Evolutionary conservation across 352 stramenopile species (phyloP), one percentile per base, ranked within the genome.

Genomic region (Globisporangium viniferum): DNA sequence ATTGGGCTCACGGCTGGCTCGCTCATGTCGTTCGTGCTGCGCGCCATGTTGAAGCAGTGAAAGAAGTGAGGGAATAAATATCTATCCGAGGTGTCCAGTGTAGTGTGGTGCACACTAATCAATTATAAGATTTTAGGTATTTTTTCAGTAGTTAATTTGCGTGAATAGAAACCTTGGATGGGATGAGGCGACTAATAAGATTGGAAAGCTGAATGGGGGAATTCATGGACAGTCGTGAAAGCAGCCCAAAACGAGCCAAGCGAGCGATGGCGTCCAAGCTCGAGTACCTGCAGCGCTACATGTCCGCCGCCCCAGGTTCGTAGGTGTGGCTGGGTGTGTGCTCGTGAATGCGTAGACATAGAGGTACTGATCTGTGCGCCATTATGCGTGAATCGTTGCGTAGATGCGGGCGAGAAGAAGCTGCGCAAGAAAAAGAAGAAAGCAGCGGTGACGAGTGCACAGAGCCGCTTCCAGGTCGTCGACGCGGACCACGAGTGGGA

Each of bases 281-380:
- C 64, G 86, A 89, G 73, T 92, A 92, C 62, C 59, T 94, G 51
- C 83, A 92, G 82, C 82, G 83, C 36, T 94, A 94, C 67, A 83
- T 92, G 81, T 74, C 79, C 27, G 61, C 51, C 39, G 66, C 67
- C 49, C 66, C 65, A 35, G 77, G 74, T 91, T 68, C 61, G 67
- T 51, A 15, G 8, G 48, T 22, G 29, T 59, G 27, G 5, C 22
- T 59, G 14, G 31, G 60, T 36, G 5, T 20, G 27, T 64, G 4
- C 9, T 62, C 6, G 5, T 3, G 15, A 8, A 22, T 66, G 31
- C 65, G 64, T 61, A 8, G 51, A 12, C 53, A 59, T 15, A 39
- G 5, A 35, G 12, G 24, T n/a, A 20, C 22, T 57, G 2, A 57
- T 24, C 14, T 59, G 5, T 27, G 10, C 15, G 15, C 5, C 39